Percentiles rank a stretch among this genome's conserved stretches.
phyloP scores from a whole-genome alignment of 1,284 basidiomycete genomes.

The Tremellales sp. region DNA sequence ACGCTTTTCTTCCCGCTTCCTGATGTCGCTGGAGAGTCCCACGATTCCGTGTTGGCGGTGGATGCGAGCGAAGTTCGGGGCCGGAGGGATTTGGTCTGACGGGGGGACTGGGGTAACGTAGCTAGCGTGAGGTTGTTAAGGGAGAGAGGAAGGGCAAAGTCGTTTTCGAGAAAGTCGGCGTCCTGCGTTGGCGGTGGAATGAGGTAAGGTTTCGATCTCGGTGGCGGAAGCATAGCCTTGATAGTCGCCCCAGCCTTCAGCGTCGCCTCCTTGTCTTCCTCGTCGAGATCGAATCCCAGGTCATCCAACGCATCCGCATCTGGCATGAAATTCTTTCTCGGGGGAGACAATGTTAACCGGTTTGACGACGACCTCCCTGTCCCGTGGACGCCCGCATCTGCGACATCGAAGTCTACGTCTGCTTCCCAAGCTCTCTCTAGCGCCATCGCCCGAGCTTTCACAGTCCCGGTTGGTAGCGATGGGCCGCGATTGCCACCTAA shows the following conservation, averaged over 20 bases:
- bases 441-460: constrained; percentile 27
- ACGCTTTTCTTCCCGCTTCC: constrained; percentile 19
- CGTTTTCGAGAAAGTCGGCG: constrained; percentile 31
- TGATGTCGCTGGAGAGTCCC: constrained; percentile 29
- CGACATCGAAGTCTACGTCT: constrained; percentile 33
- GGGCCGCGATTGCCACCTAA: constrained; percentile 14
- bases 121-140: constrained; percentile 40
- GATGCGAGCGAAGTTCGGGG: constrained; percentile 31
- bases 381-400: neutral
- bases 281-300: constrained; percentile 36
- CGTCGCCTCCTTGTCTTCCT: constrained; percentile 42
- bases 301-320: constrained; percentile 37
- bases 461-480: constrained; percentile 15
- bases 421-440: constrained; percentile 25
- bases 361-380: neutral
- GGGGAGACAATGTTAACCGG: constrained; percentile 17
- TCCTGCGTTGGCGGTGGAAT: constrained; percentile 11
- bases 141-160: constrained; percentile 42
- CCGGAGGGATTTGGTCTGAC: constrained; percentile 6
- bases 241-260: constrained; percentile 42
- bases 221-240: constrained; percentile 41
- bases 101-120: constrained; percentile 18
- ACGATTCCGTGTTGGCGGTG: constrained; percentile 25
- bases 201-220: constrained; percentile 9
- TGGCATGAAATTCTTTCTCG: constrained; percentile 19